These are phyloP conservation scores for Logfia minima DNA, from an alignment of 129 eudicot species.

Conservation along the genomic window DNA sequence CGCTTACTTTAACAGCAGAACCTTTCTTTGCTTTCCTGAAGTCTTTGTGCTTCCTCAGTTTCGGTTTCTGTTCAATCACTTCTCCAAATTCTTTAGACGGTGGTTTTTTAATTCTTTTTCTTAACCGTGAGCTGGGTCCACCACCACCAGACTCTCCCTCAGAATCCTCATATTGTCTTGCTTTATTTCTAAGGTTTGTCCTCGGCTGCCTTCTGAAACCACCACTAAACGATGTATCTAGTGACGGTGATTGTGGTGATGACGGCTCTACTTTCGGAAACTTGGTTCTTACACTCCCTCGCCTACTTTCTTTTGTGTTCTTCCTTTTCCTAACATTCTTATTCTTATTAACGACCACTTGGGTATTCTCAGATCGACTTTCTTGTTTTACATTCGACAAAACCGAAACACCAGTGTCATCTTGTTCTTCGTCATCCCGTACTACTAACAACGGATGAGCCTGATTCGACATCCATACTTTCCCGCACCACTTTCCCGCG, in stretches of 20 bases:
- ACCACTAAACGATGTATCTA: slow-evolving; percentile 14
- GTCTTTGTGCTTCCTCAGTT: slow-evolving; percentile 30
- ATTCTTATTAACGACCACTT: slow-evolving; percentile 25
- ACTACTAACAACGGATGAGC: slow-evolving; percentile 68
- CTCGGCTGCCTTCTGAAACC: slow-evolving; percentile 40
- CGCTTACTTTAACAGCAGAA: slow-evolving; percentile 18
- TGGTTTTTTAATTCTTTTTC: slow-evolving; percentile 58
- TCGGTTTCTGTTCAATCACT: slow-evolving; percentile 40
- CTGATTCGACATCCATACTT: slow-evolving; percentile 92
- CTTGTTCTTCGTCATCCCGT: slow-evolving; percentile 50
- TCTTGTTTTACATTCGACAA: slow-evolving; percentile 38
- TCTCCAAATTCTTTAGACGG: slow-evolving; percentile 32
- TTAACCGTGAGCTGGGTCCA: slow-evolving; percentile 78
- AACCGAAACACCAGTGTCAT: slow-evolving; percentile 33
- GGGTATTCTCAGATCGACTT: slow-evolving; percentile 35
- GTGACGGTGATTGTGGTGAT: slow-evolving; percentile 6
- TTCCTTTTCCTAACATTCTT: slow-evolving; percentile 57
- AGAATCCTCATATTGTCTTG: slow-evolving; percentile 32
- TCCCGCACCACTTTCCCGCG: slow-evolving; percentile 98
- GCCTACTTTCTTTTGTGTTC: slow-evolving; percentile 35
- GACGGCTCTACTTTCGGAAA: slow-evolving; percentile 35
- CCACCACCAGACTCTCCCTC: slow-evolving; percentile 48
- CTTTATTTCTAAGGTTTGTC: slow-evolving; percentile 40
- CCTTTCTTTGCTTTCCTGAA: slow-evolving; percentile 41
- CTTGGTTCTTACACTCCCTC: slow-evolving; percentile 42